Conservation (phyloP, 371 early-diverging fungal species). For the Lichtheimia ornata region DNA sequence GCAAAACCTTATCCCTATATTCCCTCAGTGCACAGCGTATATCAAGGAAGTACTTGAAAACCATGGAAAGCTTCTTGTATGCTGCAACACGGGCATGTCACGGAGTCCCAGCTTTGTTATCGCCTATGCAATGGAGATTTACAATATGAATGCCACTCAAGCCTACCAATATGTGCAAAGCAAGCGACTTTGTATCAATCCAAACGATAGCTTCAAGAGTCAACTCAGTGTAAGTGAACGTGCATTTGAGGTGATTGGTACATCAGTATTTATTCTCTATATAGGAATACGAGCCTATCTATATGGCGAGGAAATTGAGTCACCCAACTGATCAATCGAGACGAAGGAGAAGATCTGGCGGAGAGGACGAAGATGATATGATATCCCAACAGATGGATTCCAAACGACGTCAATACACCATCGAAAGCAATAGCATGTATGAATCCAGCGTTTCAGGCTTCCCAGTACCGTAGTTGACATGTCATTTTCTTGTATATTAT, state of each 20-base stretch:
- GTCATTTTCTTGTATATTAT: no score
- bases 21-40: constrained; percentile 61
- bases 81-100: constrained; percentile 87
- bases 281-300: constrained; percentile 83
- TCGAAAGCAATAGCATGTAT: constrained; percentile 16
- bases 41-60: constrained; percentile 54
- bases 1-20: constrained; percentile 79
- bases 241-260: neutral
- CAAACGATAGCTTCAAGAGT: constrained; percentile 78
- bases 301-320: constrained; percentile 56
- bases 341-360: constrained; percentile 58
- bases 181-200: constrained; percentile 83
- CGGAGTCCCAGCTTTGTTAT: constrained; percentile 87
- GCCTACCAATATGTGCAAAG: constrained; percentile 85
- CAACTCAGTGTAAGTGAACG: constrained; percentile 67
- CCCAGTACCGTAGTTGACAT: constrained; percentile 2
- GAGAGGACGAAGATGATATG: constrained; percentile 37
- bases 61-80: constrained; percentile 73
- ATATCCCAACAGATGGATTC: neutral
- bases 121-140: constrained; percentile 83
- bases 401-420: constrained; percentile 1
- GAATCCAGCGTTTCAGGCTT: constrained; percentile 1
- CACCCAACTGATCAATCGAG: constrained; percentile 42
- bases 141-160: constrained; percentile 62
- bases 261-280: neutral